Base-by-base conservation (phyloP, 2,329 filamentous ascomycete genomes). In the Penicillium decumbens region DNA sequence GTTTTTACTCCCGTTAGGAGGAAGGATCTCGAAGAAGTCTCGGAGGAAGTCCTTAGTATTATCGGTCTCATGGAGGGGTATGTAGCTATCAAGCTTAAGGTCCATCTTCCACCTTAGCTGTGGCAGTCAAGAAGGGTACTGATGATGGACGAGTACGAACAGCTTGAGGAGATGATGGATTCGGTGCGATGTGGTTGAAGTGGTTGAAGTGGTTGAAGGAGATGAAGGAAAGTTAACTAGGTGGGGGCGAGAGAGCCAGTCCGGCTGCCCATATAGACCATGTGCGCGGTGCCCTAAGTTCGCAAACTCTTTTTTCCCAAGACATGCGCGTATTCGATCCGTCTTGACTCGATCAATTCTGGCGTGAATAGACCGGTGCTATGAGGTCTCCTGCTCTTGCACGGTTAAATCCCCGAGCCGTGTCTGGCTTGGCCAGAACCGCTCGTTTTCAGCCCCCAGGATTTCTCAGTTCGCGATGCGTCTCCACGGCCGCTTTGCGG, bases 361-460 rank as follows among this genome's bases (percentile, higher is more conserved):
- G 47, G 59, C 27, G 25, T 27, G 25, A 58, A 57, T 55, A 58
- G 62, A 57, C 48, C 49, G 58, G 54, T 65, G 57, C 56, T 47
- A 74, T 74, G 71, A 69, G 71, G 65, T 66, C 63, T 55, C 67
- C 68, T 68, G 63, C 67, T 59, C 58, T 72, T 60, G 60, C 69
- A 57, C 70, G 71, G 65, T 58, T 71, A 55, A 66, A 67, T 47
- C 59, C 63, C 64, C 66, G 65, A 59, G 67, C 70, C 38, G 59
- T 72, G 47, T 65, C 65, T 58, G 67, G 66, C 43, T 52, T 71
- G 56, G 58, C 63, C 52, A 67, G 64, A 63, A 59, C 64, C 40
- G 55, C 66, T 48, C 66, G 69, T 53, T 61, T 69, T 32, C 62
- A 66, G 45, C 62, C 68, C 35, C 69, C 69, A 51, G 64, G 55